These are phyloP conservation scores for Flaveria ramosissima DNA, from an alignment of 129 eudicot species.

Conservation along the genomic window DNA sequence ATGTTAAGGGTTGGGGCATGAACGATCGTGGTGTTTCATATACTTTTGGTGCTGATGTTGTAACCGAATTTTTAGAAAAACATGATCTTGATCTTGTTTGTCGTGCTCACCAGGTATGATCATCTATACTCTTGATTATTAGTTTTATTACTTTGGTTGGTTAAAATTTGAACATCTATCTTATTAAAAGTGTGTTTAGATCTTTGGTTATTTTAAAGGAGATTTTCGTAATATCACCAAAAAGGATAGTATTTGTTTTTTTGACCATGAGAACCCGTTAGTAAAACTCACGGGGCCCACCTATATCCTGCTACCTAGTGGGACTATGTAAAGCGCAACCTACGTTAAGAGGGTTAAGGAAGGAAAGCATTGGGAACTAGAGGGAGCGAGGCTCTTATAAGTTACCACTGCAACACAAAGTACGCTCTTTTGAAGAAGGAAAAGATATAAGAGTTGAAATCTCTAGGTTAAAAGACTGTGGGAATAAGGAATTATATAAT, in stretches of 20 bases:
- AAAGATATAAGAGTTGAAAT: not conserved
- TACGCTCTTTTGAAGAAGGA: not conserved
- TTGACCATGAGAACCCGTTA: not conserved
- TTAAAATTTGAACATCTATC: not conserved
- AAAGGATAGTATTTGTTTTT: not conserved
- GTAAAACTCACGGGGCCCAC: not conserved
- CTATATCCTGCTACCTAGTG: not conserved
- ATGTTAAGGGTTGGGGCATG: conserved; percentile 76
- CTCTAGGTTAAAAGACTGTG: not conserved
- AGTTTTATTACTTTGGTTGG: not conserved
- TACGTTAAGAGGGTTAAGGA: too few species aligned
- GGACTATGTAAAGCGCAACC: not conserved
- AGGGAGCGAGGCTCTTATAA: not conserved
- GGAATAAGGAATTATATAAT: not conserved
- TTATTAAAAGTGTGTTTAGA: not conserved
- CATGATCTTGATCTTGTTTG: conserved; percentile 75
- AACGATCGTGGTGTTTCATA: conserved; percentile 79
- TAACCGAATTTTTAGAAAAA: conserved; percentile 56
- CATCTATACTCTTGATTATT: not conserved
- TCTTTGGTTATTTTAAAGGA: not conserved
- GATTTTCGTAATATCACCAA: not conserved
- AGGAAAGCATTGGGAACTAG: too few species aligned
- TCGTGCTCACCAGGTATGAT: conserved; percentile 79
- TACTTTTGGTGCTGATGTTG: conserved; percentile 71
- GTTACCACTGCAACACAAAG: not conserved